A percentile compares a stretch with the other conserved stretches of the same genome.
These are phyloP conservation scores for Xylaria telfairii DNA, from an alignment of 495 filamentous ascomycete genomes.

Conservation along the genomic window DNA sequence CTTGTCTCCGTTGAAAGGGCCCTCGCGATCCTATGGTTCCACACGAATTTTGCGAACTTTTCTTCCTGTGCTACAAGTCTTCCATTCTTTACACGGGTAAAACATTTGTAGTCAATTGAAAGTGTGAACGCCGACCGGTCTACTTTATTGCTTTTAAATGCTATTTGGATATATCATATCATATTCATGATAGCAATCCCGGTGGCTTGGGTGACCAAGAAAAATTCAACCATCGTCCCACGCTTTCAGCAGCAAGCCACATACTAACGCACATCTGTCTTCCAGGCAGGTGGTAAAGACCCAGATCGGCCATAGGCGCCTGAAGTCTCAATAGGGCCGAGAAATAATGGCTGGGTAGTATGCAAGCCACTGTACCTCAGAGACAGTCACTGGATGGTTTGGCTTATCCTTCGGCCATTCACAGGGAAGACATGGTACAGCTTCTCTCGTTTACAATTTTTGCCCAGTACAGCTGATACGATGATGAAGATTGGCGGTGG, in stretches of 20 bases:
- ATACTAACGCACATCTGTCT: background rate
- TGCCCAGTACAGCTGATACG: background rate
- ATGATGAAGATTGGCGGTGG: background rate
- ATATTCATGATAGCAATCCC: background rate
- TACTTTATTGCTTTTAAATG: background rate
- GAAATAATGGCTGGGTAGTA: conserved; percentile 8
- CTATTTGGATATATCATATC: background rate
- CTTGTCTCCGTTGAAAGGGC: background rate
- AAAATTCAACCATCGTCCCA: background rate
- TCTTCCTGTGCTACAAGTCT: background rate
- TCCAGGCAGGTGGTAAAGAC: conserved; percentile 4
- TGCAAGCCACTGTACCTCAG: conserved; percentile 23
- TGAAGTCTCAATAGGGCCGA: conserved; percentile 8
- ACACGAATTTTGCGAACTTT: background rate
- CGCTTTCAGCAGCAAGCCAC: conserved; percentile 23
- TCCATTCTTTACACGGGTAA: background rate
- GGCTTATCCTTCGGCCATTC: background rate
- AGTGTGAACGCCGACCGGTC: background rate
- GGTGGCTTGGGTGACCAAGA: conserved; percentile 16
- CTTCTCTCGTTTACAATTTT: background rate
- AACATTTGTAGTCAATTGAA: background rate
- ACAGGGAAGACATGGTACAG: background rate
- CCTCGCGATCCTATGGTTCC: background rate
- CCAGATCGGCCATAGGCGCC: background rate
- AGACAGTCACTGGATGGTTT: background rate